These are phyloP conservation scores for Microthlaspi erraticum DNA, from an alignment of 345 rosid species.

Conservation along the genomic window DNA sequence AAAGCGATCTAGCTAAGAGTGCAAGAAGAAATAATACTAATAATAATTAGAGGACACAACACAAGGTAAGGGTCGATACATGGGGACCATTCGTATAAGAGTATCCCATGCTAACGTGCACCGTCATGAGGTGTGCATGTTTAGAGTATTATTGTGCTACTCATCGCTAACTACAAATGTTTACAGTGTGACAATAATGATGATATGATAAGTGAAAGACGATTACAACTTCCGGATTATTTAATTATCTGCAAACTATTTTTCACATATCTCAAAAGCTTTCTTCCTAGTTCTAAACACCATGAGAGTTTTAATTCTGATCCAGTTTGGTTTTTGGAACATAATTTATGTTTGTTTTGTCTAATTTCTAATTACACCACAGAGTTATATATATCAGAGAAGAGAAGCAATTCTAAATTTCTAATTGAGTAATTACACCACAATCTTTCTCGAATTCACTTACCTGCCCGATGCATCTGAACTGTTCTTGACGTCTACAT, in stretches of 20 bases:
- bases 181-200: conserved; percentile 22
- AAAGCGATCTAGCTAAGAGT: conserved; percentile 31
- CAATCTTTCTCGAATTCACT: conserved; percentile 14
- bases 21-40: conserved; percentile 28
- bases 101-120: conserved; percentile 82
- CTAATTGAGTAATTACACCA: no score
- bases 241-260: conserved; percentile 49
- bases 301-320: conserved; percentile 18
- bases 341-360: conserved; percentile 38
- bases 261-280: conserved; percentile 9
- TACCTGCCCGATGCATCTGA: conserved; percentile 65
- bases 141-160: conserved; percentile 43
- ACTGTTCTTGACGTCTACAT: conserved; percentile 43
- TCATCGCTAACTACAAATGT: conserved; percentile 50
- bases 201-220: not conserved
- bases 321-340: conserved; percentile 35
- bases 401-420: conserved; percentile 21
- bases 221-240: conserved; percentile 30
- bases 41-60: conserved; percentile 30
- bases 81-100: conserved; percentile 65
- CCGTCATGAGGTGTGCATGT: conserved; percentile 57
- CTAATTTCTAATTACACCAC: conserved; percentile 26
- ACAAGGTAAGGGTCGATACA: conserved; percentile 46
- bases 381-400: conserved; percentile 48
- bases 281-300: conserved; percentile 1